Conservation (phyloP, 2,329 filamentous ascomycete genomes). For the Nemania sp. region DNA sequence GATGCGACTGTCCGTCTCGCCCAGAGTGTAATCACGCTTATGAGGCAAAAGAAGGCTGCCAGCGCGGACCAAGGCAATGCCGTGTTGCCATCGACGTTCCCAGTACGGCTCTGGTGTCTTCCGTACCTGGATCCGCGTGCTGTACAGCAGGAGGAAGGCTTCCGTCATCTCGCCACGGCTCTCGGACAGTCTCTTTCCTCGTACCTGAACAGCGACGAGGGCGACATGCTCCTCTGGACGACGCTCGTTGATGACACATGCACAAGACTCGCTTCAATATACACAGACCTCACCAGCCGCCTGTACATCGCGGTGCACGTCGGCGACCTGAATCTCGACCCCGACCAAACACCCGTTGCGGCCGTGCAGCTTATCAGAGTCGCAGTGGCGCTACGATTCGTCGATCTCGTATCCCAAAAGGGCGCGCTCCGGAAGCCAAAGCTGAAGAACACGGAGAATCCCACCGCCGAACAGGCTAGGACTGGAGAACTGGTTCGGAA, state of each 20-base stretch:
- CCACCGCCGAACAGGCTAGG: neutral
- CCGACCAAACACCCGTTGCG: neutral
- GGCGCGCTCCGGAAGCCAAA: slow-evolving; percentile 2
- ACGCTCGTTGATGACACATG: slow-evolving; percentile 5
- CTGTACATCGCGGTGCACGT: slow-evolving; percentile 13
- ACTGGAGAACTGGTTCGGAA: slow-evolving; percentile 6
- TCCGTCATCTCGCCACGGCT: neutral
- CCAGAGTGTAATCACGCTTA: slow-evolving; percentile 6
- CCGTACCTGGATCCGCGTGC: slow-evolving; percentile 14
- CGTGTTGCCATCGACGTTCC: slow-evolving; percentile 18
- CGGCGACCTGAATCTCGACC: slow-evolving; percentile 5
- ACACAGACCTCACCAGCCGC: neutral
- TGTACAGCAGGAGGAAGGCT: neutral
- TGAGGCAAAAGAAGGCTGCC: slow-evolving; percentile 10
- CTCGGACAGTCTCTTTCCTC: slow-evolving; percentile 1
- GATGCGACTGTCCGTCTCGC: slow-evolving; percentile 1
- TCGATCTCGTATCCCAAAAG: neutral
- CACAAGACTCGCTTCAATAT: neutral
- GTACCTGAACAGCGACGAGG: slow-evolving; percentile 10
- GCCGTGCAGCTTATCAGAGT: slow-evolving; percentile 21
- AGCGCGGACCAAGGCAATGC: neutral
- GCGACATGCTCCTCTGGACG: slow-evolving; percentile 18
- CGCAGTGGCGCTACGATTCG: slow-evolving; percentile 5
- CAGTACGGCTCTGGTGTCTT: slow-evolving; percentile 19
- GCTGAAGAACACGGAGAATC: neutral